These are phyloP conservation scores for Diaporthe amygdali DNA, from an alignment of 2,329 filamentous ascomycete genomes.

Conservation along the genomic window DNA sequence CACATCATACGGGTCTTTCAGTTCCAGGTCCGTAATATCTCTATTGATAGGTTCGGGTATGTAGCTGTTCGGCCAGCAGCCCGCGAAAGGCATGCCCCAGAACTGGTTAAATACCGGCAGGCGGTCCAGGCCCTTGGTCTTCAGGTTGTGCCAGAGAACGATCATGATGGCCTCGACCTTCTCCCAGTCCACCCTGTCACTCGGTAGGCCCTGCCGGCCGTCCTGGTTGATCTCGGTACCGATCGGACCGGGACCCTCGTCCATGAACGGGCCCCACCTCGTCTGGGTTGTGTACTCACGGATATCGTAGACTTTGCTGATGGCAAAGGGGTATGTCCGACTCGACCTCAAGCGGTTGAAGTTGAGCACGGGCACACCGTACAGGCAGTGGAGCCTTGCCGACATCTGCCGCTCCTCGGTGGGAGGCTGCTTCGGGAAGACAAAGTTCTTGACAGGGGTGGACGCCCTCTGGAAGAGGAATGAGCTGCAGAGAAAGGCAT, in stretches of 20 bases:
- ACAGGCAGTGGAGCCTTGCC: slow-evolving; percentile 73
- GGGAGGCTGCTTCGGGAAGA: slow-evolving; percentile 31
- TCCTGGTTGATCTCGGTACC: background rate
- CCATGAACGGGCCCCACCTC: slow-evolving; percentile 74
- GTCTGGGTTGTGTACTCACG: slow-evolving; percentile 67
- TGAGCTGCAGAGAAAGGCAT: slow-evolving; percentile 68
- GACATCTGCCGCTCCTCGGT: slow-evolving; percentile 63
- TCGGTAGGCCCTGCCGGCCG: background rate
- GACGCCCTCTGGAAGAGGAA: slow-evolving; percentile 66
- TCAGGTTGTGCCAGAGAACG: slow-evolving; percentile 68
- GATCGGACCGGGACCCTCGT: slow-evolving; percentile 55
- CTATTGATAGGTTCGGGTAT: slow-evolving; percentile 40
- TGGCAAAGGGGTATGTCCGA: slow-evolving; percentile 64
- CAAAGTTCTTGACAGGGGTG: slow-evolving; percentile 30
- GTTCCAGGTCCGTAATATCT: slow-evolving; percentile 50
- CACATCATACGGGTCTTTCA: slow-evolving; percentile 72
- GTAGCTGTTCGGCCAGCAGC: slow-evolving; percentile 58
- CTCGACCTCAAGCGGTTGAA: slow-evolving; percentile 40
- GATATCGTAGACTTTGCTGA: slow-evolving; percentile 75
- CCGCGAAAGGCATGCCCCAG: slow-evolving; percentile 63
- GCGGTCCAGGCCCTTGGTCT: slow-evolving; percentile 48
- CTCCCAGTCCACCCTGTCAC: slow-evolving; percentile 74
- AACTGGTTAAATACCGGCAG: slow-evolving; percentile 53
- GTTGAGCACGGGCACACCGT: slow-evolving; percentile 63
- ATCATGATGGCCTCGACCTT: slow-evolving; percentile 78